A percentile compares a stretch with the other conserved stretches of the same genome.
Conservation (phyloP, 306 rosid genomes). For the Cucurbita pepo region DNA sequence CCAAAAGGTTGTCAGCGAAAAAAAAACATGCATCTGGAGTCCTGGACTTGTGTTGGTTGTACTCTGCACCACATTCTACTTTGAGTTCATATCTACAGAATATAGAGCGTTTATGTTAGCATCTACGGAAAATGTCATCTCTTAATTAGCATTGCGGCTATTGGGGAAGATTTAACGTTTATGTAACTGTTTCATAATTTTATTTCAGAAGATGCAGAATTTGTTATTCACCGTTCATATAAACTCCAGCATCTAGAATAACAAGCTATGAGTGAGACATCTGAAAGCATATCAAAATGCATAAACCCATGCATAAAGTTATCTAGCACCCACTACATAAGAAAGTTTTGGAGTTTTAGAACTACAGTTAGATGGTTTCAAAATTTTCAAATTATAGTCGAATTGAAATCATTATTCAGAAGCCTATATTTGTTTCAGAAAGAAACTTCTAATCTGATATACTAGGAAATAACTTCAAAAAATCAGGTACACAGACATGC, state of each 20-base stretch:
- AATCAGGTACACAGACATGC: too few relatives aligned
- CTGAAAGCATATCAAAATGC: background rate
- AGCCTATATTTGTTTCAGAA: background rate
- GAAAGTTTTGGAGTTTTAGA: background rate
- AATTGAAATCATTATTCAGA: background rate
- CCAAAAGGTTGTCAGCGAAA: conserved; percentile 79
- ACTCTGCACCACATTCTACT: conserved; percentile 61
- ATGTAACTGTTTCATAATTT: background rate
- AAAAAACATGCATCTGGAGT: conserved; percentile 95
- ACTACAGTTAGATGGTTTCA: background rate
- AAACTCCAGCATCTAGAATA: background rate
- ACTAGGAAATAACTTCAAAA: too few relatives aligned
- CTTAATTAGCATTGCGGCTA: background rate
- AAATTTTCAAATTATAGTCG: background rate
- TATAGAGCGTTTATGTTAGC: conserved; percentile 4
- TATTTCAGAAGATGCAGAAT: background rate
- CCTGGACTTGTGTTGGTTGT: conserved; percentile 57
- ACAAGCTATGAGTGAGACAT: background rate
- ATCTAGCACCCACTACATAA: background rate
- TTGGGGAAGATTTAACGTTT: background rate
- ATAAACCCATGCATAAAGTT: background rate
- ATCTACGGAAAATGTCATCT: background rate
- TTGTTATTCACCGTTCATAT: background rate
- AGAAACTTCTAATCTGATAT: too few relatives aligned
- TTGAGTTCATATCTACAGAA: conserved; percentile 80